Conservation (phyloP, 2,329 filamentous ascomycete genomes). For the Cyphellophora attinorum region DNA sequence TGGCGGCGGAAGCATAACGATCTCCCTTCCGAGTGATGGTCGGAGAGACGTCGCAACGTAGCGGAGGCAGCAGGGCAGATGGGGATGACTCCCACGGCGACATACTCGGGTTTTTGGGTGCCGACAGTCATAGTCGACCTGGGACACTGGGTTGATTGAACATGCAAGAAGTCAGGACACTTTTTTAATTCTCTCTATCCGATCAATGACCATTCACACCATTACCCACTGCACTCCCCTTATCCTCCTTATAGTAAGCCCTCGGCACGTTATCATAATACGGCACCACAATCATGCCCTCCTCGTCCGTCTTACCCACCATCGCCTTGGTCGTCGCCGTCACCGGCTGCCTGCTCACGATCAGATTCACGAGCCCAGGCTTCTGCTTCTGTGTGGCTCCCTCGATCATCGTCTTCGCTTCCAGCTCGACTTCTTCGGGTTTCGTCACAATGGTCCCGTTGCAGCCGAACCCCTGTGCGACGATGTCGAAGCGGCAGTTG, state of each 20-base stretch:
- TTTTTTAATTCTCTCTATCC: too few relatives aligned
- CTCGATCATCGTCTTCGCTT: conserved; percentile 24
- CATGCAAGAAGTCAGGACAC: too few relatives aligned
- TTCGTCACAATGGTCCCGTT: conserved; percentile 19
- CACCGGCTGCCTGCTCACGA: conserved; percentile 28
- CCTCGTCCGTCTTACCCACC: conserved; percentile 33
- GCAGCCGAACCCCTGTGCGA: conserved; percentile 32
- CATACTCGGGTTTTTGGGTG: too few relatives aligned
- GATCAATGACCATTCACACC: conserved; percentile 4
- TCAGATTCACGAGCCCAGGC: conserved; percentile 30
- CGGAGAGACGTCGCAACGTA: too few relatives aligned
- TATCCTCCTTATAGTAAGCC: conserved; percentile 8
- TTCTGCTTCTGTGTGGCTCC: conserved; percentile 2
- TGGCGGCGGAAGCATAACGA: too few relatives aligned
- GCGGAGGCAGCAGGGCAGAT: too few relatives aligned
- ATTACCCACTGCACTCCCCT: conserved; percentile 1
- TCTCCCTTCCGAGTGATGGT: too few relatives aligned
- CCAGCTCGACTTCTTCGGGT: conserved; percentile 21
- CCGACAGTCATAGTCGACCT: too few relatives aligned
- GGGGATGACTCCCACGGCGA: too few relatives aligned
- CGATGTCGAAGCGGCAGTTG: conserved; percentile 29
- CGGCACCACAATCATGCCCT: conserved; percentile 36
- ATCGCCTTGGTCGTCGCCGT: conserved; percentile 20
- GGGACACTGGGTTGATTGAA: too few relatives aligned
- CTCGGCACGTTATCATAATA: conserved; percentile 40